Evolutionary conservation across 352 stramenopile species (phyloP).

Genomic region (Phytophthora quininea): DNA sequence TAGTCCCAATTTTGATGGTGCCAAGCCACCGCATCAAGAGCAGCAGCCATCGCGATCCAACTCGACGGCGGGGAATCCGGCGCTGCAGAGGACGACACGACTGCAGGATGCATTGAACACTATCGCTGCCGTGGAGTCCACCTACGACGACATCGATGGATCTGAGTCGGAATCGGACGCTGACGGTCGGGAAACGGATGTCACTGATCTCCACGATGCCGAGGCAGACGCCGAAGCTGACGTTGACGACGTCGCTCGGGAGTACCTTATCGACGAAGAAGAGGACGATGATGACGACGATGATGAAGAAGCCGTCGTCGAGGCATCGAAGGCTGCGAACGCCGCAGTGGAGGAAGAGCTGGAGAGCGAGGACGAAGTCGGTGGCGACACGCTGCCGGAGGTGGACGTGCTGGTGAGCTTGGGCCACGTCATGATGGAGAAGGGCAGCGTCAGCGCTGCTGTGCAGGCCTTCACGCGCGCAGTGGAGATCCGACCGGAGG

Average conservation of each 20-base stretch:
- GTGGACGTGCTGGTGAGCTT: constrained; percentile 85
- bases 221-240: constrained; percentile 44
- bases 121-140: constrained; percentile 56
- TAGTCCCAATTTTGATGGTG: constrained; percentile 30
- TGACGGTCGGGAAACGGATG: constrained; percentile 47
- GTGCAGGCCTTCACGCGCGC: constrained; percentile 86
- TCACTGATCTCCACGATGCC: constrained; percentile 53
- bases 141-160: constrained; percentile 55
- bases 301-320: constrained; percentile 35
- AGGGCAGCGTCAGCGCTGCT: constrained; percentile 73
- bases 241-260: constrained; percentile 27
- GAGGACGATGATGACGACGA: constrained; percentile 53
- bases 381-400: constrained; percentile 74
- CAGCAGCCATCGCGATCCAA: constrained; percentile 32
- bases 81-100: constrained; percentile 30
- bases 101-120: constrained; percentile 56
- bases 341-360: constrained; percentile 11
- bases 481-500: constrained; percentile 79
- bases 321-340: constrained; percentile 30
- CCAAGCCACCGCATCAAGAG: constrained; percentile 6
- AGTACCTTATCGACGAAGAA: constrained; percentile 56
- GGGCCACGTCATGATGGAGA: constrained; percentile 83
- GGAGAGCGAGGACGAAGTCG: constrained; percentile 67
- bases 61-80: constrained; percentile 27
- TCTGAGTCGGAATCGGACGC: constrained; percentile 53